These are phyloP conservation scores for Neurospora sp. DNA, from an alignment of 495 filamentous ascomycete species.

Conservation along the genomic window DNA sequence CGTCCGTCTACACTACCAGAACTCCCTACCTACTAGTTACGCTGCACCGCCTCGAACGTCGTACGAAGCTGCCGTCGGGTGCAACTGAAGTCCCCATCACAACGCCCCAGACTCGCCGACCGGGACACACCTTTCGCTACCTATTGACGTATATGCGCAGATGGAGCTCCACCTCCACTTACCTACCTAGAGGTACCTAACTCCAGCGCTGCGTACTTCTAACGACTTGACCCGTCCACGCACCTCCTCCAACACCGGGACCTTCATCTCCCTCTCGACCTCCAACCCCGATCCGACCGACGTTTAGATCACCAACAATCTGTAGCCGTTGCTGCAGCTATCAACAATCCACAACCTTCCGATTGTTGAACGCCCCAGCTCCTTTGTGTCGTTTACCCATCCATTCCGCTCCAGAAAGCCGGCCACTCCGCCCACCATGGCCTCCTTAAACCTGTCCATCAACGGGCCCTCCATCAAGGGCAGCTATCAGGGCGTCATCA, in stretches of 20 bases:
- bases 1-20: not conserved
- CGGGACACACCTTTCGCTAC: not conserved
- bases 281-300: not conserved
- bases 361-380: not conserved
- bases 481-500: constrained; percentile 84
- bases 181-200: not conserved
- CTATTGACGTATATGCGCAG: not conserved
- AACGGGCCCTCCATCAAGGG: constrained; percentile 87
- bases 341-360: not conserved
- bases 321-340: not conserved
- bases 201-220: not conserved
- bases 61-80: not conserved
- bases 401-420: not conserved
- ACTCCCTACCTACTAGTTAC: not conserved
- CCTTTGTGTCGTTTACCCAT: not conserved
- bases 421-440: constrained; percentile 46
- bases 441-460: constrained; percentile 80
- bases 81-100: not conserved
- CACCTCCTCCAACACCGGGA: not conserved
- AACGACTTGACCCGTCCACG: not conserved
- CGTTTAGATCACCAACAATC: not conserved
- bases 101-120: not conserved
- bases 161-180: not conserved
- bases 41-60: not conserved
- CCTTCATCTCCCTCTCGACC: not conserved